A percentile compares a stretch with the other conserved stretches of the same genome.
Conservation (phyloP, 257 asterid species). For the Cinchona pubescens region DNA sequence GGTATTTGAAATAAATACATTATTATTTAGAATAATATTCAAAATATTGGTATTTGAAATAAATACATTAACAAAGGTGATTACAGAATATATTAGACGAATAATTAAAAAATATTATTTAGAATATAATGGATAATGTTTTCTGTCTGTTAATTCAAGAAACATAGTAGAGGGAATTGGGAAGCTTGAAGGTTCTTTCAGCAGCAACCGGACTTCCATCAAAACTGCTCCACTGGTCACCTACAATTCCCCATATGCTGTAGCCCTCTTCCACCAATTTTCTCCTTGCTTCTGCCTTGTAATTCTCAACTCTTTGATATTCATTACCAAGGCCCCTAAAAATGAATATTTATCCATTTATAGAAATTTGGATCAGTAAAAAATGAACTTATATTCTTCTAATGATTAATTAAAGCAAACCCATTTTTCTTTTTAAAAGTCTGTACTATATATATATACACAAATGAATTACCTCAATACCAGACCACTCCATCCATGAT, state of each 20-base stretch:
- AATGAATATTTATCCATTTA: not conserved
- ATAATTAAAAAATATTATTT: no score
- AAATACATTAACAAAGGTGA: no score
- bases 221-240: conserved; percentile 57
- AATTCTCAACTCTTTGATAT: conserved; percentile 23
- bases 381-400: no score
- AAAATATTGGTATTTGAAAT: no score
- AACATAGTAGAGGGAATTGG: conserved; percentile 49
- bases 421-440: no score
- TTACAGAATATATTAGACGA: no score
- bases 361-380: not conserved
- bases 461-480: conserved; percentile 49
- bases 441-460: no score
- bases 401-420: no score
- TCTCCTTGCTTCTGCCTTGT: conserved; percentile 47
- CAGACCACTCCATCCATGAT: conserved; percentile 43
- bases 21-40: no score
- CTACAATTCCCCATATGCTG: conserved; percentile 40
- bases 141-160: conserved; percentile 26
- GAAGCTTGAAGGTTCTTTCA: conserved; percentile 52
- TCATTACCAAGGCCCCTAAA: conserved; percentile 40
- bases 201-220: conserved; percentile 40
- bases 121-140: no score
- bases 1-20: no score
- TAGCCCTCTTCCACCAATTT: conserved; percentile 42